A percentile compares a stretch with the other conserved stretches of the same genome.
Conservation (phyloP, 2,329 filamentous ascomycete species). For the Aureobasidium sp. region DNA sequence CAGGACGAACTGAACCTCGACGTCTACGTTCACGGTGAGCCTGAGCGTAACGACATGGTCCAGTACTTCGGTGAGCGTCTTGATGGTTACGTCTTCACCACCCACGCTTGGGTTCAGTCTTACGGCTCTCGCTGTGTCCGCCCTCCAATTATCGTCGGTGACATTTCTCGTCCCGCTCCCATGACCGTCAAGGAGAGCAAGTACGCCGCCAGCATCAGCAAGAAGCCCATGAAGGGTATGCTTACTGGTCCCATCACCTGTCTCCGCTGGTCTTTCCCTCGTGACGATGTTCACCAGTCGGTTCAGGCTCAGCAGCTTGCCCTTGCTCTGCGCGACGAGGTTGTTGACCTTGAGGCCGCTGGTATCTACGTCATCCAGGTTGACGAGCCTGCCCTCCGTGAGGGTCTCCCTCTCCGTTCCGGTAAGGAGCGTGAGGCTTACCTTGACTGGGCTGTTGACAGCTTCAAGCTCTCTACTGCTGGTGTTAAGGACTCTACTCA, state of each 20-base stretch:
- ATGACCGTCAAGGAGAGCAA: conserved; percentile 99
- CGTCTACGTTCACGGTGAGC: conserved; percentile 96
- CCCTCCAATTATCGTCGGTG: conserved; percentile 96
- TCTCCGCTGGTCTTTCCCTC: conserved; percentile 98
- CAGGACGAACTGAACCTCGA: conserved; percentile 97
- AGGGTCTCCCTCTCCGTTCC: conserved; percentile 93
- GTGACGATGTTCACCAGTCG: conserved; percentile 98
- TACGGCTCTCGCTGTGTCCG: conserved; percentile 98
- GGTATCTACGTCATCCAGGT: conserved; percentile 98
- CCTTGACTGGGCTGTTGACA: conserved; percentile 94
- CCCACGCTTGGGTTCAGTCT: conserved; percentile 96
- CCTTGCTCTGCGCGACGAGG: conserved; percentile 96
- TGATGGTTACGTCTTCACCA: conserved; percentile 96
- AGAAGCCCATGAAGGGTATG: conserved; percentile 99
- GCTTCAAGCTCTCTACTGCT: conserved; percentile 91
- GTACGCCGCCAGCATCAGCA: conserved; percentile 91
- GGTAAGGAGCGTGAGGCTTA: conserved; percentile 95
- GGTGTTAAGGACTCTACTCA: conserved; percentile 94
- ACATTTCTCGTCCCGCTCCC: conserved; percentile 90
- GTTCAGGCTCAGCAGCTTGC: conserved; percentile 98
- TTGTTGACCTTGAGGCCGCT: conserved; percentile 93
- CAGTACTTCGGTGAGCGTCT: conserved; percentile 99
- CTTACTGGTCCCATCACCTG: conserved; percentile 98
- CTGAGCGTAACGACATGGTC: conserved; percentile 99
- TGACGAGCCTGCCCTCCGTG: conserved; percentile 97